A percentile compares a stretch with the other conserved stretches of the same genome.
phyloP scores from a whole-genome alignment of 257 asterid species.

The Solanum tarijense region DNA sequence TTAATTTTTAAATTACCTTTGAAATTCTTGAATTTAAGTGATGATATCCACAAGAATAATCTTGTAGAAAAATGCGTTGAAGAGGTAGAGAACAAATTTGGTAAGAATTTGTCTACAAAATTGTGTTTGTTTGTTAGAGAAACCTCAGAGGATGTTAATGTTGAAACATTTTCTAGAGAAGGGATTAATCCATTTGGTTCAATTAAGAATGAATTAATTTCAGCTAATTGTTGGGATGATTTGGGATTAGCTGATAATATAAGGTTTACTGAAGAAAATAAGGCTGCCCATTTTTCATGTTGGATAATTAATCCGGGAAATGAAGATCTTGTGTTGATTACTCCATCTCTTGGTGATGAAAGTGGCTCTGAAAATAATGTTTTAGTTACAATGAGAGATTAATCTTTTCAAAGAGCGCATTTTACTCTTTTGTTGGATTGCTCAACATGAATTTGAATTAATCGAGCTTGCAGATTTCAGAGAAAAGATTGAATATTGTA shows the following conservation, averaged over 20 bases:
- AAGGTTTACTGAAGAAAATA: conserved; percentile 31
- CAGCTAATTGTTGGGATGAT: conserved; percentile 31
- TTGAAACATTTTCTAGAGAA: conserved; percentile 16
- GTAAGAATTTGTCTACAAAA: conserved; percentile 12
- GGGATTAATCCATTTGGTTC: neutral
- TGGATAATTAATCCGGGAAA: conserved; percentile 44
- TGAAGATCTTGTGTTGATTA: conserved; percentile 39
- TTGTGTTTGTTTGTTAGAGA: conserved; percentile 23
- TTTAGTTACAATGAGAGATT: conserved; percentile 10
- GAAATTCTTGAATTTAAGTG: neutral
- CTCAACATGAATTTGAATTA: neutral
- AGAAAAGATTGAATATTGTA: neutral
- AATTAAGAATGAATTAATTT: neutral
- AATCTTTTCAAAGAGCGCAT: neutral
- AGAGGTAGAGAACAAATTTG: conserved; percentile 23
- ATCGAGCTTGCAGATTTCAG: neutral
- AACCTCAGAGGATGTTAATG: conserved; percentile 17
- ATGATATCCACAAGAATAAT: conserved; percentile 15
- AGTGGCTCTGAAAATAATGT: conserved; percentile 10
- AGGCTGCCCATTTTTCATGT: conserved; percentile 29
- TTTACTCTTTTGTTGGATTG: neutral
- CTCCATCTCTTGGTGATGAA: conserved; percentile 14
- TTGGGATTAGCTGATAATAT: conserved; percentile 14
- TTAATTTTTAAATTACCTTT: conserved; percentile 19
- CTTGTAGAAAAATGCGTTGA: conserved; percentile 30